Evolutionary conservation across 1,284 basidiomycete species (phyloP), one percentile per base, ranked within the genome.

Genomic region (Macrocybe sp.): DNA sequence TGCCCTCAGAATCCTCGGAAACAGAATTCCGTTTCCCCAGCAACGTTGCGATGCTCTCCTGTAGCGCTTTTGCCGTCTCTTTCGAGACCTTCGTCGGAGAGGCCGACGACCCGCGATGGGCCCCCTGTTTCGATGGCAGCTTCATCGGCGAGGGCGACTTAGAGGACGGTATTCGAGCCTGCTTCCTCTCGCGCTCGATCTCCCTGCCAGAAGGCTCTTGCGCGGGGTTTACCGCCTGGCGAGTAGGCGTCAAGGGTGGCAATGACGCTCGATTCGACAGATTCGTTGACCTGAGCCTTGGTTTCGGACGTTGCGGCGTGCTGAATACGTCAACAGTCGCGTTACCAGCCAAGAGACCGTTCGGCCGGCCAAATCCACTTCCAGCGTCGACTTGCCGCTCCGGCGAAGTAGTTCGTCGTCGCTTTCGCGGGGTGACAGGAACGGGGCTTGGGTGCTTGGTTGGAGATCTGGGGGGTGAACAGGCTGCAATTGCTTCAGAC

Each of bases 21-120:
- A 66, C 63, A 31, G 72, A 66, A 28, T 70, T 69, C 10, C 83
- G 69, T 61, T 89, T 89, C 5, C 85, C 85, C 7, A 87, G 65
- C 46, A 85, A 59, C n/a, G 76, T 74, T 3, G 76, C 76, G 39
- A 88, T 75, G 51, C 76, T 83, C 49, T 83, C 80, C 50, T 83
- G 76, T 16, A 88, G 64, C 12, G 74, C 78, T 52, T 67, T 71
- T 11, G 77, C 69, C 12, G 70, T 70, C 37, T 73, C 69, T 41
- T 61, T 63, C 38, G 73, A 63, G 11, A 75, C 59, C 49, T 67
- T 68, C 36, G 63, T 61, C n/a, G 69, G 69, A 1, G 69, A 70
- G 7, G 64, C 49, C 7, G 64, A 67, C 42, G 41, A 55, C 49
- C 56, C 45, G 7, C 59, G 55, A 14, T 51, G 54, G 12, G 42